A percentile compares a stretch with the other conserved stretches of the same genome.
phyloP scores from a whole-genome alignment of 1,139 yeast species.

The Debaryomyces sp. region DNA sequence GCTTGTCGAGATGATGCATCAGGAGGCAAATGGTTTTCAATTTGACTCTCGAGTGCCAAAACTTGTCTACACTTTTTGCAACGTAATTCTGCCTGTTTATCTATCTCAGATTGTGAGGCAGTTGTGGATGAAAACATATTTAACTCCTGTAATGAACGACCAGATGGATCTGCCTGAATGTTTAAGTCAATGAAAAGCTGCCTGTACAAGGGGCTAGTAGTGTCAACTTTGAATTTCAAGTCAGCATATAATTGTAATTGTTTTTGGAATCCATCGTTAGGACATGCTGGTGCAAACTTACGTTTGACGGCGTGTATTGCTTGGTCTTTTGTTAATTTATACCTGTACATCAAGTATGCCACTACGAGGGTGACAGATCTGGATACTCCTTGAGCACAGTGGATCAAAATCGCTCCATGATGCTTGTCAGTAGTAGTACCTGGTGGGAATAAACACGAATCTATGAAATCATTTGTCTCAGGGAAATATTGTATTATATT shows the following conservation, averaged over 20 bases:
- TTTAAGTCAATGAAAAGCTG: conserved; percentile 28
- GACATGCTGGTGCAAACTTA: conserved; percentile 59
- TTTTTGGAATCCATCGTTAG: conserved; percentile 75
- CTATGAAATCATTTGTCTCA: conserved; percentile 66
- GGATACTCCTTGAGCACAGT: conserved; percentile 88
- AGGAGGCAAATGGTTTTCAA: conserved; percentile 66
- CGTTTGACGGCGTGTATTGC: conserved; percentile 74
- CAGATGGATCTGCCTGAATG: conserved; percentile 32
- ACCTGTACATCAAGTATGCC: conserved; percentile 80
- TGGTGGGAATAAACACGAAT: conserved; percentile 51
- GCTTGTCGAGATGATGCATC: conserved; percentile 61
- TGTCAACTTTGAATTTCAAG: conserved; percentile 33
- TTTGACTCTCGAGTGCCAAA: conserved; percentile 50
- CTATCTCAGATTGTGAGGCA: conserved; percentile 1
- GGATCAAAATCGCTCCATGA: conserved; percentile 53
- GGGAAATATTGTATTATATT: conserved; percentile 66
- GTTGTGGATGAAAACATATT: conserved; percentile 10
- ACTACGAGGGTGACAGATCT: conserved; percentile 73
- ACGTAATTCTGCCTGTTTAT: conserved; percentile 44
- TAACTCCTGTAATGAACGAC: conserved; percentile 21
- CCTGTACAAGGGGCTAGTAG: conserved; percentile 25
- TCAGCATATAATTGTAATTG: conserved; percentile 66
- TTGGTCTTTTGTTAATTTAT: conserved; percentile 57
- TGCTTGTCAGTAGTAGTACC: conserved; percentile 42
- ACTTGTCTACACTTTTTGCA: conserved; percentile 72